Conservation (phyloP, 805 yeast species). For the Yamadazyma nakazawae region DNA sequence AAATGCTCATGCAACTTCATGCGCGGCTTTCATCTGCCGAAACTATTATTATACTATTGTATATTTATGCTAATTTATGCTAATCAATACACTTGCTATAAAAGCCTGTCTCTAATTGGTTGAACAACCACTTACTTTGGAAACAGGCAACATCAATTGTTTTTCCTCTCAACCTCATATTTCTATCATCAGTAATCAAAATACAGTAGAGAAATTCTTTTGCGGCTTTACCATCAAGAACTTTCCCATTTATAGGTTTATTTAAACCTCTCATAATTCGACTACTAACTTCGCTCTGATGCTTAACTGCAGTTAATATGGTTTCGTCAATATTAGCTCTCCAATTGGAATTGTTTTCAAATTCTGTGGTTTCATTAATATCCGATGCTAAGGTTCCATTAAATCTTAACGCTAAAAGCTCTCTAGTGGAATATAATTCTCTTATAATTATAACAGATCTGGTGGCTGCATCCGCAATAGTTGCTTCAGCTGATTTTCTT, state of each 20-base stretch:
- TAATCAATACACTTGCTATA: constrained; percentile 54
- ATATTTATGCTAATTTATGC: constrained; percentile 5
- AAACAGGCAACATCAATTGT: constrained; percentile 52
- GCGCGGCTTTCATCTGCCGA: background rate
- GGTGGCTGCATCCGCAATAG: constrained; percentile 77
- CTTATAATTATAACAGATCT: constrained; percentile 73
- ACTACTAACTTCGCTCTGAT: constrained; percentile 39
- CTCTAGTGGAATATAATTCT: constrained; percentile 56
- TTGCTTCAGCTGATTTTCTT: constrained; percentile 66
- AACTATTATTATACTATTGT: background rate
- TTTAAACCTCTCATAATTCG: constrained; percentile 41
- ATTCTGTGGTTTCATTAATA: constrained; percentile 68
- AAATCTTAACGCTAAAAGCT: constrained; percentile 58
- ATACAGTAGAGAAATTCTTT: constrained; percentile 53
- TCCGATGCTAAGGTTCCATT: constrained; percentile 68
- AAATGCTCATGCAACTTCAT: background rate
- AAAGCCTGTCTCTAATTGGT: constrained; percentile 44
- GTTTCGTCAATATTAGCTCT: constrained; percentile 69
- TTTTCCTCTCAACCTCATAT: constrained; percentile 65
- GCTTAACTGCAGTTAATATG: constrained; percentile 49
- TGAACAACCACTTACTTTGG: constrained; percentile 61
- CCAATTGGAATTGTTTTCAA: constrained; percentile 72
- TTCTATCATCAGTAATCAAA: constrained; percentile 69
- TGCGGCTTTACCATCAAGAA: constrained; percentile 35
- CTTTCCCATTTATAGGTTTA: constrained; percentile 14